Percentiles rank a stretch among this genome's conserved stretches.
phyloP scores from a whole-genome alignment of 176 grass and related monocot genomes.

The Cenchrus purpureus region DNA sequence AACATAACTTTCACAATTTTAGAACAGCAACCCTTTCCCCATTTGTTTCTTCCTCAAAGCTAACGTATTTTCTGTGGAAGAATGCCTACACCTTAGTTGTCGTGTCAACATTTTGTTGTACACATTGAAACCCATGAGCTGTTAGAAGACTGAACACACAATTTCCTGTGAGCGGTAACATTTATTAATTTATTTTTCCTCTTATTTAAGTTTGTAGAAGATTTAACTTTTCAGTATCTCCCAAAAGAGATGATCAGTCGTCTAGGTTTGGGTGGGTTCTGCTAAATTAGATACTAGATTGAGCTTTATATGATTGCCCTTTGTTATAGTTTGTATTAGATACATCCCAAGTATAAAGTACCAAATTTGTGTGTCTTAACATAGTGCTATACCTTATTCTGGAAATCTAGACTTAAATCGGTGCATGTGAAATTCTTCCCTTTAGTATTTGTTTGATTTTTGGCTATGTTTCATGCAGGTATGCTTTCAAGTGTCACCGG shows the following conservation, averaged over 20 bases:
- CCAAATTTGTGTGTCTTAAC: neutral
- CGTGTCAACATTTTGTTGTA: neutral
- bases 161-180: neutral
- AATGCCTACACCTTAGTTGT: neutral
- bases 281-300: neutral
- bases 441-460: slow-evolving; percentile 11
- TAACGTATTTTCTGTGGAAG: neutral
- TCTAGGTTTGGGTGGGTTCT: neutral
- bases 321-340: neutral
- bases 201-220: neutral
- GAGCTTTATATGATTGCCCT: neutral
- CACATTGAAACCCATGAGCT: slow-evolving; percentile 12
- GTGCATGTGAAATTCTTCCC: neutral
- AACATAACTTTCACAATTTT: slow-evolving; percentile 10
- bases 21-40: neutral
- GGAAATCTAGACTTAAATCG: slow-evolving; percentile 29
- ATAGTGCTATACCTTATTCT: neutral
- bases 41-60: neutral
- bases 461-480: slow-evolving; percentile 54
- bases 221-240: neutral
- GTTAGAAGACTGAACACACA: slow-evolving; percentile 5
- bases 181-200: neutral
- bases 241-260: neutral
- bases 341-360: neutral
- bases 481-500: slow-evolving; percentile 98